Evolutionary conservation across 805 yeast species (phyloP), one percentile per base, ranked within the genome.

Genomic region (Metschnikowia arizonensis): DNA sequence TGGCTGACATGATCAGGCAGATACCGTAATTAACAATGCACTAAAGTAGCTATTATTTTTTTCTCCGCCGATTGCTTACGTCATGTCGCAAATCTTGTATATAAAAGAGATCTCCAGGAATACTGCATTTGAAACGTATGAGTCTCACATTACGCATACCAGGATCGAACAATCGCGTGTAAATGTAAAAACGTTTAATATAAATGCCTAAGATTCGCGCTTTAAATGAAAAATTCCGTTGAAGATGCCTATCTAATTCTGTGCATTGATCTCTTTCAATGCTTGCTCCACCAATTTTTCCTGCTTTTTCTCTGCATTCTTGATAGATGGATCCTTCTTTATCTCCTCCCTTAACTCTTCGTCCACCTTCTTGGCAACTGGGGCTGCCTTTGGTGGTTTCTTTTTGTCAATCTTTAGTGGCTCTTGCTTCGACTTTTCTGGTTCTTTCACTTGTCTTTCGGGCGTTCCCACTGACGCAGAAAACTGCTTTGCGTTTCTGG

Each of bases 341-440:
- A 62, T 59, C 41, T 57, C 69, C 45, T 71, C 74, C 19, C 49
- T 44, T 6, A 62, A 64, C 45, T 64, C 70, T 17, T 67, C 62
- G 23, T 63, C 65, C 2, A 63, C 53, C 5, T 68, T 63, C 52
- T 71, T 68, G 38, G 68, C 64, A 11, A 59, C 74, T 2, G 74
- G 74, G 23, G 66, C 70, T 3, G 76, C 75, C 45, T 65, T 59
- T 2, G 76, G 75, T 1, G 59, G 57, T 18, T 63, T 57, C 38
- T 63, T 56, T 44, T 62, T 65, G 52, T 65, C 66, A 15, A 57
- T 46, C 26, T 52, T 52, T n/a, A 18, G 38, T 8, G 30, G 24
- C 14, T 40, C 35, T 33, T 46, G 45, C 21, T 44, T 50, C 23
- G 43, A 11, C 9, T 36, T 32, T 19, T 47, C 35, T 19, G 46